Percentiles rank a stretch among this genome's conserved stretches.
Evolutionary conservation across 352 stramenopile species (phyloP).

Genomic region (Phytophthora vignae): DNA sequence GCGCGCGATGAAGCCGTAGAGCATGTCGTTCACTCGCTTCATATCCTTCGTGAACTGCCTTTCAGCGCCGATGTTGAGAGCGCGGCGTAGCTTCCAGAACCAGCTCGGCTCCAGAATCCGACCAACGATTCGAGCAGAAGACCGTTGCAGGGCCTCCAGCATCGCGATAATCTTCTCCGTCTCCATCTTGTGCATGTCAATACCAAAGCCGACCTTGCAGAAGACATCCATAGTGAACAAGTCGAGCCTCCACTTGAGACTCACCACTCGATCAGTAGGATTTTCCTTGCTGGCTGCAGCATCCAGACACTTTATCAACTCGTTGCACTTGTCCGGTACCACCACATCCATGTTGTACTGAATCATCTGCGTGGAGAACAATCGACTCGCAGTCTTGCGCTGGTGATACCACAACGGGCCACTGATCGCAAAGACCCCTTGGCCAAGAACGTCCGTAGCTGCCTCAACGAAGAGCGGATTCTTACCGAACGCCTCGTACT

Average conservation of each 20-base stretch:
- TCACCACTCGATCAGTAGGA: conserved; percentile 28
- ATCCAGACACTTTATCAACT: conserved; percentile 24
- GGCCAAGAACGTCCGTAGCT: conserved; percentile 40
- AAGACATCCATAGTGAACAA: conserved; percentile 63
- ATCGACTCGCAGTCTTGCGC: conserved; percentile 41
- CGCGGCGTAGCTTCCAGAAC: conserved; percentile 46
- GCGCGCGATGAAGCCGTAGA: conserved; percentile 23
- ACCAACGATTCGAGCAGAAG: conserved; percentile 18
- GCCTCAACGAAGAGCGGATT: conserved; percentile 39
- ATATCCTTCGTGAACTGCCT: conserved; percentile 24
- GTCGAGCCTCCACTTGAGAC: conserved; percentile 39
- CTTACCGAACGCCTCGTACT: conserved; percentile 53
- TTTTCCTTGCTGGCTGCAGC: conserved; percentile 10
- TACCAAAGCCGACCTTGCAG: conserved; percentile 59
- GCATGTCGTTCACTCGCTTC: conserved; percentile 28
- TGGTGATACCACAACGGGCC: conserved; percentile 45
- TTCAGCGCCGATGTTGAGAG: conserved; percentile 26
- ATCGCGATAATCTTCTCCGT: conserved; percentile 30
- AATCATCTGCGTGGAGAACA: conserved; percentile 40
- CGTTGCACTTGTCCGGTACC: conserved; percentile 22
- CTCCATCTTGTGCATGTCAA: conserved; percentile 38
- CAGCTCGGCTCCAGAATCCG: conserved; percentile 54
- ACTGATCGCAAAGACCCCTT: conserved; percentile 49
- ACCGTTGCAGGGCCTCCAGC: conserved; percentile 32
- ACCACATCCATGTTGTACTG: conserved; percentile 34